These are phyloP conservation scores for Stachybotrys echinatus DNA, from an alignment of 2,329 filamentous ascomycete species.

Conservation along the genomic window DNA sequence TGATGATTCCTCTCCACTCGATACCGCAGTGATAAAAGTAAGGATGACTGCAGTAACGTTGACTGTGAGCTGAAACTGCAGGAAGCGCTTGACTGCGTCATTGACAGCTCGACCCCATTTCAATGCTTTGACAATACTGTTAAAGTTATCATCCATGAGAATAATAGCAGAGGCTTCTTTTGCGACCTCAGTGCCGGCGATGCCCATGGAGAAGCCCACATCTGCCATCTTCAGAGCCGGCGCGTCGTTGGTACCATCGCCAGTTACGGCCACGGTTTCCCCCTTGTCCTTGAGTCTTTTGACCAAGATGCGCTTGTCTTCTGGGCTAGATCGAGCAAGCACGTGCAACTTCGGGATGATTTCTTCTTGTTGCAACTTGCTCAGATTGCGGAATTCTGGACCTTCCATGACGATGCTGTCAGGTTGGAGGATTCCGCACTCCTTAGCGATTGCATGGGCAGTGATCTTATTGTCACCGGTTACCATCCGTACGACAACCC, in stretches of 20 bases:
- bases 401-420: conserved; percentile 73
- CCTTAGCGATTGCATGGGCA: conserved; percentile 71
- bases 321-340: conserved; percentile 67
- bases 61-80: conserved; percentile 76
- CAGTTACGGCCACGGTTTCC: conserved; percentile 77
- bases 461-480: conserved; percentile 79
- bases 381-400: conserved; percentile 70
- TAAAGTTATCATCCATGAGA: conserved; percentile 83
- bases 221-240: conserved; percentile 77
- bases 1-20: conserved; percentile 61
- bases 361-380: conserved; percentile 57
- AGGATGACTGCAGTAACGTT: conserved; percentile 87
- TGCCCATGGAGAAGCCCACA: conserved; percentile 82
- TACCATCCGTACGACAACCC: conserved; percentile 79
- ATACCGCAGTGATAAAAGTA: conserved; percentile 83
- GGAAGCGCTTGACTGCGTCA: conserved; percentile 71
- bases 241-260: conserved; percentile 80
- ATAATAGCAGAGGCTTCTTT: conserved; percentile 84
- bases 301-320: conserved; percentile 72
- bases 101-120: conserved; percentile 77
- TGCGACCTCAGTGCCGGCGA: conserved; percentile 76
- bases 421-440: conserved; percentile 68
- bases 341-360: conserved; percentile 67
- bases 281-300: conserved; percentile 65
- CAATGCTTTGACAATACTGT: conserved; percentile 78